Evolutionary conservation across 305 asterid species (phyloP), one percentile per base, ranked within the genome.

Genomic region (Fraxinus latifolia): DNA sequence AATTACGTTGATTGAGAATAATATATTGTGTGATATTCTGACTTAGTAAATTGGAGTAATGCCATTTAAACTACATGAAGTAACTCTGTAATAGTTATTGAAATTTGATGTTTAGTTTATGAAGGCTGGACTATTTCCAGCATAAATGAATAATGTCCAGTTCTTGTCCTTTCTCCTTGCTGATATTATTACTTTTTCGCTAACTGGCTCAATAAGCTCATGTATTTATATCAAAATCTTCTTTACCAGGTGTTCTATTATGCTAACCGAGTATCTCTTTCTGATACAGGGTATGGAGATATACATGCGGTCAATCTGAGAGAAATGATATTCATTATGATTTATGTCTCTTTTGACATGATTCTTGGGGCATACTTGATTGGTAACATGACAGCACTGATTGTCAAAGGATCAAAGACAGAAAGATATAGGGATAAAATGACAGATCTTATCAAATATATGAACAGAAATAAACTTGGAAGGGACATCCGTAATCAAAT

Each of bases 321-420:
- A 82, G 99, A 95, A 82, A 95, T 95, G 99, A 88, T 95, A 85
- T 95, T 95, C 86, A 80, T 95, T 29, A 95, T 95, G 98, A 85
- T 95, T 60, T 95, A 90, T 65, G 97, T 92, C 36, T 95, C 99
- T 0, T 94, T 93, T 82, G 98, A 93, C 77, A 95, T 95, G 99
- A 87, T 93, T 83, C 97, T 95, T 2, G 92, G 98, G 76, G 99
- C 99, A 17, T 95, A 95, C 84, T 84, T 95, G 89, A 91, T 95
- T 25, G 99, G 99, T 90, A 95, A 95, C 87, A 95, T 95, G 99
- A 95, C 99, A 14, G 99, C 99, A 3, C 62, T 95, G 88, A 95
- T 95, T 1, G 99, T 95, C 62, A 95, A 93, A 87, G 99, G 99
- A 50, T 91, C 98, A 6, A 95, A 91, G 81, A 95, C 99, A 77